phyloP scores from a whole-genome alignment of 257 asterid species.

The Jaltomata sinuosa region DNA sequence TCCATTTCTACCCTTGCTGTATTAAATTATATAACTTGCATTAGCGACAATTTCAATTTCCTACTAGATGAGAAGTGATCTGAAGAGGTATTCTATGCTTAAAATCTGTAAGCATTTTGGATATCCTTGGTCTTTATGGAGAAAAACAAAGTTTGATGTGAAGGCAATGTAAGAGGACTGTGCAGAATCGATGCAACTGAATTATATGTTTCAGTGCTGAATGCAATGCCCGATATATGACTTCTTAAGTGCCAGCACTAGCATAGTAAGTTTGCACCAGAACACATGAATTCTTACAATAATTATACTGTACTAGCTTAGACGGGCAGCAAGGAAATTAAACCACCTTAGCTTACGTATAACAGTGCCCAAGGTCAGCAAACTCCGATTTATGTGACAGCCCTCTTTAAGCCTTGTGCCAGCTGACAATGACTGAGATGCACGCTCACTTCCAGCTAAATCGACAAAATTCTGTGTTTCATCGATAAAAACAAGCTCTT shows the following conservation, averaged over 20 bases:
- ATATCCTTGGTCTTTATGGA: not conserved
- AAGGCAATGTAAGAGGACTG: not conserved
- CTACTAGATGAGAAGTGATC: not conserved
- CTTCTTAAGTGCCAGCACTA: not conserved
- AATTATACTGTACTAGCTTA: not conserved
- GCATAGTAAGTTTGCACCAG: not conserved
- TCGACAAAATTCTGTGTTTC: slow-evolving; percentile 72
- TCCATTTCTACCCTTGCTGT: slow-evolving; percentile 78
- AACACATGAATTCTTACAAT: not conserved
- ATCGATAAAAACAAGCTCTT: slow-evolving; percentile 2
- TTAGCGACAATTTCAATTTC: not conserved
- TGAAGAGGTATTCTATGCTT: not conserved
- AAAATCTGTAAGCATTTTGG: not conserved
- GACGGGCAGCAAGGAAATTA: not conserved
- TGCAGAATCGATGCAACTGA: not conserved
- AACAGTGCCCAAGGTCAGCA: slow-evolving; percentile 85
- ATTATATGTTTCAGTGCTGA: not conserved
- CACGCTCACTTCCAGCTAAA: slow-evolving; percentile 97
- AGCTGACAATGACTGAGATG: slow-evolving; percentile 86
- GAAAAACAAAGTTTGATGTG: not conserved
- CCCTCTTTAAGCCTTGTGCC: slow-evolving; percentile 96
- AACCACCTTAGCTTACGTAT: slow-evolving; percentile 85
- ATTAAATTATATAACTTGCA: slow-evolving; percentile 1
- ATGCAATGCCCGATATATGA: not conserved
- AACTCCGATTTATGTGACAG: slow-evolving; percentile 93